Percentiles rank a stretch among this genome's conserved stretches.
phyloP scores from a whole-genome alignment of 306 rosid genomes.

The Bauhinia variegata region DNA sequence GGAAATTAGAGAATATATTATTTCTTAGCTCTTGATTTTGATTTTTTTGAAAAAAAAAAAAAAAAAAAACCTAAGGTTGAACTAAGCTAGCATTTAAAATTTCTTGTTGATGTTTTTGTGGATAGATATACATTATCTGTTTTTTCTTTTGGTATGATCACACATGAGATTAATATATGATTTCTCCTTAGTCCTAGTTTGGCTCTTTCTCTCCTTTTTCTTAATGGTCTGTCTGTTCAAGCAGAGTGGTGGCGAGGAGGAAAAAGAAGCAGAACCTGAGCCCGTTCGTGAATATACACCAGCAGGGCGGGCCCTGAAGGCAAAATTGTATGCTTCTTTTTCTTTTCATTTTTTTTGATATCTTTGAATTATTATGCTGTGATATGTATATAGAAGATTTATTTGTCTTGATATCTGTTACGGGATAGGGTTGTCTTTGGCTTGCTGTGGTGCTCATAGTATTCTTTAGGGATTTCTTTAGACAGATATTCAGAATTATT shows the following conservation, averaged over 20 bases:
- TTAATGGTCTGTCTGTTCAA: conserved; percentile 39
- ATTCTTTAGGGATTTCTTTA: conserved; percentile 14
- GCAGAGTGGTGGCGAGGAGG: conserved; percentile 90
- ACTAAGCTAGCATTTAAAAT: background rate
- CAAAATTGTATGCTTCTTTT: conserved; percentile 71
- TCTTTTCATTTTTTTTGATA: background rate
- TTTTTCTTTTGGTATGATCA: background rate
- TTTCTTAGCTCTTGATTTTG: background rate
- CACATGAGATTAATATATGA: background rate
- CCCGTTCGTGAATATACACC: conserved; percentile 93
- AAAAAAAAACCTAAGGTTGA: background rate
- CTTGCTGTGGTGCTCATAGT: background rate
- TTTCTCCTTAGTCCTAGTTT: background rate
- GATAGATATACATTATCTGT: too few species aligned
- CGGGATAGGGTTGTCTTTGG: background rate
- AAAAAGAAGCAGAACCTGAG: conserved; percentile 80
- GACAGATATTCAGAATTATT: conserved; percentile 19
- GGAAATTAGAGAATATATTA: background rate
- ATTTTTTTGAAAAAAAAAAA: too few species aligned
- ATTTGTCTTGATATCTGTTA: background rate
- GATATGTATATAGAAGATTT: conserved; percentile 13
- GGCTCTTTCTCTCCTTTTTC: background rate
- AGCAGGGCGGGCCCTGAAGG: conserved; percentile 92
- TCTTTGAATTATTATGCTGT: conserved; percentile 23
- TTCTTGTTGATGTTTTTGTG: background rate